Evolutionary conservation across 208 protist species (phyloP).

Genomic region (Crithidia expoeki): DNA sequence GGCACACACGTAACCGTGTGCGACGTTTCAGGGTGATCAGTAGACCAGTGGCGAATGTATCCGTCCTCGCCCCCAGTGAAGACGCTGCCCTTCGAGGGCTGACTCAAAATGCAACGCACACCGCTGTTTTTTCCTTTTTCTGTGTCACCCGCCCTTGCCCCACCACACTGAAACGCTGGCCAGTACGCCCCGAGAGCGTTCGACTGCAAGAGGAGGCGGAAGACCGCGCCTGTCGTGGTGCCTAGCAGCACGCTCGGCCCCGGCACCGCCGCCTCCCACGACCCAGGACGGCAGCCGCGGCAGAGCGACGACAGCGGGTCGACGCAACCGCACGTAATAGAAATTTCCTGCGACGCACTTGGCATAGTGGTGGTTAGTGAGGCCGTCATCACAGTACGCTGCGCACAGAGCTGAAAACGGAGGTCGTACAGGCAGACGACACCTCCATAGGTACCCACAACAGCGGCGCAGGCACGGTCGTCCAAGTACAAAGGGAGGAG

Average conservation of each 20-base stretch:
- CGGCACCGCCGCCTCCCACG: constrained; percentile 14
- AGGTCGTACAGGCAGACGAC: constrained; percentile 70
- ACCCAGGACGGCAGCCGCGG: constrained; percentile 10
- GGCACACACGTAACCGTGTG: constrained; percentile 48
- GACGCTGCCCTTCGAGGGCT: constrained; percentile 47
- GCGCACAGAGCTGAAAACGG: constrained; percentile 57
- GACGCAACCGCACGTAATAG: constrained; percentile 44
- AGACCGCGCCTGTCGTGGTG: constrained; percentile 31
- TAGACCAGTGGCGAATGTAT: constrained; percentile 63
- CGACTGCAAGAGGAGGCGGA: constrained; percentile 33
- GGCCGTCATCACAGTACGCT: constrained; percentile 5
- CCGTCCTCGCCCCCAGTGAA: constrained; percentile 75
- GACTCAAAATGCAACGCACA: constrained; percentile 49
- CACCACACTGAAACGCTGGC: constrained; percentile 25
- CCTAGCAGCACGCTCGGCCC: constrained; percentile 57
- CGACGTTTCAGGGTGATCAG: constrained; percentile 32
- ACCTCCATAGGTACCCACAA: constrained; percentile 47
- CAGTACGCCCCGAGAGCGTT: constrained; percentile 12
- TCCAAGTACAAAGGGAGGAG: constrained; percentile 43
- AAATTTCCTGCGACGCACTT: not conserved
- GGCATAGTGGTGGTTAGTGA: not conserved
- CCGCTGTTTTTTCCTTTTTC: no score
- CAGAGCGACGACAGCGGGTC: constrained; percentile 39
- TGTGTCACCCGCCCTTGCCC: no score
- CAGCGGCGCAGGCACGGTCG: constrained; percentile 38